Percentiles rank a stretch among this genome's conserved stretches.
Conservation (phyloP, 1,139 yeast species). For the Pneumocystis canis region DNA sequence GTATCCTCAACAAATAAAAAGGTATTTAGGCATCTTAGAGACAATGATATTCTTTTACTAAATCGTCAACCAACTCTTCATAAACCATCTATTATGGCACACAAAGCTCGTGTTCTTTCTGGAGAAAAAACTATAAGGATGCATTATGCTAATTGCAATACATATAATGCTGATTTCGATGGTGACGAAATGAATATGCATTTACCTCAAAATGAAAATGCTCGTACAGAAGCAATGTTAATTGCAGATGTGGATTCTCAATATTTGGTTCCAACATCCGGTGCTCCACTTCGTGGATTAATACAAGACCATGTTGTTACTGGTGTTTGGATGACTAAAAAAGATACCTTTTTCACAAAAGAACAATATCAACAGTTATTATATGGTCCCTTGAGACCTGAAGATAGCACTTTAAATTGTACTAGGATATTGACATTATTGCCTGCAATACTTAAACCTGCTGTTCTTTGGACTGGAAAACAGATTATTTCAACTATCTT, state of each 20-base stretch:
- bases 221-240: slow-evolving; percentile 88
- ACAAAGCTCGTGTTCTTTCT: slow-evolving; percentile 88
- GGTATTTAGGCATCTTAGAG: slow-evolving; percentile 84
- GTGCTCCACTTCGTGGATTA: slow-evolving; percentile 94
- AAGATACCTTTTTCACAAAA: slow-evolving; percentile 80
- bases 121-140: slow-evolving; percentile 92
- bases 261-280: slow-evolving; percentile 94
- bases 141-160: slow-evolving; percentile 98
- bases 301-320: slow-evolving; percentile 98
- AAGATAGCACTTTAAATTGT: slow-evolving; percentile 40
- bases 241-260: slow-evolving; percentile 95
- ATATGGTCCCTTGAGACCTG: slow-evolving; percentile 91
- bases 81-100: slow-evolving; percentile 99
- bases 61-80: slow-evolving; percentile 98
- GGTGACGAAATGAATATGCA: slow-evolving; percentile 99
- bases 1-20: slow-evolving; percentile 58
- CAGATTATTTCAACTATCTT: slow-evolving; percentile 86
- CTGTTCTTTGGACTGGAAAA: slow-evolving; percentile 96
- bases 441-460: slow-evolving; percentile 78
- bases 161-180: slow-evolving; percentile 97
- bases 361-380: slow-evolving; percentile 86
- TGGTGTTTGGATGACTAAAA: slow-evolving; percentile 93
- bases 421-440: slow-evolving; percentile 61
- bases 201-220: slow-evolving; percentile 96
- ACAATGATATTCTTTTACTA: slow-evolving; percentile 92